Evolutionary conservation across 257 asterid genomes (phyloP), one percentile per base, ranked within the genome.

Genomic region (Ajuga chamaepitys): DNA sequence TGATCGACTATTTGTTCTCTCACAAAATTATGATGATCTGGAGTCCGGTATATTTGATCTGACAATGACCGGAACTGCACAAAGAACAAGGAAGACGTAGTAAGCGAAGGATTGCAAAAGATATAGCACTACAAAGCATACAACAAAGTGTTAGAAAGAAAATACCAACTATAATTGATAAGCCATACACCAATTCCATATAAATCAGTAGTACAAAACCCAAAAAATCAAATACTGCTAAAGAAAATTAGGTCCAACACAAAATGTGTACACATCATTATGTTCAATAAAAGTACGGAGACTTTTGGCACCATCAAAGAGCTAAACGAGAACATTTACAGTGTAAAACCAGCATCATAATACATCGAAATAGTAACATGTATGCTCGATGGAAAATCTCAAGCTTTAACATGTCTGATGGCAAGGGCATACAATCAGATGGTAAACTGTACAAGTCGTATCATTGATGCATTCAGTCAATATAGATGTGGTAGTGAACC

Each of bases 31-130:
- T 90, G 97, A 81, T 90, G 93, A 62, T 90, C 96, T 38, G 79
- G 63, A 57, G 87, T 83, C 54, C 89, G 88, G 74, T 90, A 90
- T 69, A 90, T 88, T 85, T 90, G 97, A 82, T 90, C 97, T 16
- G 97, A 90, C 74, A 90, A 74, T n/a, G 97, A 83, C 11, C 95
- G 95, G 68, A 89, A 89, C 94, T 82, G 74, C 73, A 75, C 58
- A 71, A 35, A 50, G 48, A 40, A 67, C 52, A 35, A 26, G 13
- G 0, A 30, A 63, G 9, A 41, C 30, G n/a, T 24, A 8, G 9
- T 56, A 55, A 46, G 52, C 35, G n/a, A 58, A 1, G 26, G 38
- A 41, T 38, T 4, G 48, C 16, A 24, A 30, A 46, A 26, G 30
- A 46, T 6, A 13, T 9, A 44, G 22, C 32, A 51, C 9, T 18